Evolutionary conservation across 768 basidiomycete species (phyloP), one percentile per base, ranked within the genome.

Genomic region (Boletus speciosus): DNA sequence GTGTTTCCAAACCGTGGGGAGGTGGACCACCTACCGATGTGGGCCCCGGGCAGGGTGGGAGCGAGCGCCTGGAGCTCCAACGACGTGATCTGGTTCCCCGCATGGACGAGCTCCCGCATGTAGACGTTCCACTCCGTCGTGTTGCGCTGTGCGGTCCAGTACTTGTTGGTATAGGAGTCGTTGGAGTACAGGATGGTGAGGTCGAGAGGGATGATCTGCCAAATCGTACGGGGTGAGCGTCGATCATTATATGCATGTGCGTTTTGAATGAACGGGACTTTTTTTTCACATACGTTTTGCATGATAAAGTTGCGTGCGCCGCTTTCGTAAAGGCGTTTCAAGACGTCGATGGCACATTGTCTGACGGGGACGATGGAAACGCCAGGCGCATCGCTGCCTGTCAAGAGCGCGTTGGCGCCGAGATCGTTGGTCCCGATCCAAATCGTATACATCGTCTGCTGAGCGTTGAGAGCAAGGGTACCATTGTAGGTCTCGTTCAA

Each of bases 391-490:
- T 76, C 73, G 19, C 72, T 71, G 1, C 82, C 83, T 0, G 81
- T 82, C 11, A 86, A 57, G 31, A 87, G 70, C 5, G 79, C 76
- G 44, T 73, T 73, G 11, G 64, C 75, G 2, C 85, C 85, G 5
- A 87, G 74, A 61, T 87, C 86, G 56, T 82, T 83, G 4, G 82
- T 83, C 14, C 85, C 84, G 54, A 86, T 82, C 85, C 85, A 88
- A 7, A 86, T 71, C 1, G 81, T 81, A 63, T 82, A 86, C 3
- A 86, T 56, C 1, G 85, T 86, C 43, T 82, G 73, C 3, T 72
- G 65, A 0, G 78, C 64, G 14, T 59, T 11, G 46, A 61, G 51
- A 16, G 56, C 61, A 21, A 82, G 61, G 1, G 77, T 71, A 6
- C 76, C 74, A 55, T 80, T 78, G 11, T 64, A 58, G 16, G 61